These are phyloP conservation scores for Bauhinia variegata DNA, from an alignment of 306 rosid species.

Conservation along the genomic window DNA sequence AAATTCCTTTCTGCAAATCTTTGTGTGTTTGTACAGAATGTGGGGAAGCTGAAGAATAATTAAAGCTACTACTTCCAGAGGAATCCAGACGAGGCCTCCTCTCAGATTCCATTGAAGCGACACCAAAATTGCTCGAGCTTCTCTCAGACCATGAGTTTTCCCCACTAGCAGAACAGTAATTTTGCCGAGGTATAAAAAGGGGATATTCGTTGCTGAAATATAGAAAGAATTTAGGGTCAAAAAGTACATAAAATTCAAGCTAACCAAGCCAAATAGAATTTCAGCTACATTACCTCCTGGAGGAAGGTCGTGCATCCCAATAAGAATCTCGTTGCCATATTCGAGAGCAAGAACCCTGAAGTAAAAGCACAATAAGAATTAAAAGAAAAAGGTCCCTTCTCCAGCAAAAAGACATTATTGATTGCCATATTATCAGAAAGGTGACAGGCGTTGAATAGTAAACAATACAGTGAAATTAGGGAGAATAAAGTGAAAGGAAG, in stretches of 20 bases:
- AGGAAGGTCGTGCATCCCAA: slow-evolving; percentile 87
- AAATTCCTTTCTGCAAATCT: slow-evolving; percentile 92
- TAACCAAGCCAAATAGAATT: slow-evolving; percentile 24
- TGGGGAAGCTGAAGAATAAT: slow-evolving; percentile 71
- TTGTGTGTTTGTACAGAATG: slow-evolving; percentile 81
- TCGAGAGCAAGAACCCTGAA: slow-evolving; percentile 95
- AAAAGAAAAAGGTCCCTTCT: slow-evolving; percentile 3
- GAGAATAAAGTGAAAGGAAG: background rate
- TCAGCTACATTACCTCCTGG: slow-evolving; percentile 64
- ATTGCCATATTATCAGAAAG: slow-evolving; percentile 3
- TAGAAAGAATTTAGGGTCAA: slow-evolving; percentile 37
- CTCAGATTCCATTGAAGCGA: slow-evolving; percentile 92
- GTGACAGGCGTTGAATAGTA: background rate
- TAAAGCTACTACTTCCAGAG: slow-evolving; percentile 77
- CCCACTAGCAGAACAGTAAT: slow-evolving; percentile 77
- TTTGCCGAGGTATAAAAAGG: slow-evolving; percentile 91
- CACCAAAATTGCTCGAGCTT: slow-evolving; percentile 93
- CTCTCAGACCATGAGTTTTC: slow-evolving; percentile 95
- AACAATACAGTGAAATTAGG: slow-evolving; percentile 1
- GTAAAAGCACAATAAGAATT: slow-evolving; percentile 14
- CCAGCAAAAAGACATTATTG: slow-evolving; percentile 6
- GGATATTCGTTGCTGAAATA: slow-evolving; percentile 89
- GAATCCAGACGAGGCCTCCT: slow-evolving; percentile 76
- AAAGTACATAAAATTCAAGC: slow-evolving; percentile 26
- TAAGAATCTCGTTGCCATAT: slow-evolving; percentile 97